Evolutionary conservation across 2,329 filamentous ascomycete genomes (phyloP), one percentile per base, ranked within the genome.

Genomic region (Fusarium sp.): DNA sequence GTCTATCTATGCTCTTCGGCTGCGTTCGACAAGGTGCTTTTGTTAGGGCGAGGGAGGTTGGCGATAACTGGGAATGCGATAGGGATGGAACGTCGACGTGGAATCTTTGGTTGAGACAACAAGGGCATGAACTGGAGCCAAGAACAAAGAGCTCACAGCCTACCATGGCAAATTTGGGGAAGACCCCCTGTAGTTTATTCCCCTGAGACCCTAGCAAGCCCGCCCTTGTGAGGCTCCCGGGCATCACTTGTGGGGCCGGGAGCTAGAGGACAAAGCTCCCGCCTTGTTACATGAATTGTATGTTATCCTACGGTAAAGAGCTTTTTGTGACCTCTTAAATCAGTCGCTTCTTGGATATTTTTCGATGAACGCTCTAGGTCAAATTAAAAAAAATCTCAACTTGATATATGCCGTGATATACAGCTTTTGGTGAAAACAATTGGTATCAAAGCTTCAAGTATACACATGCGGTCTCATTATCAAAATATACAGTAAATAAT

Each of bases 11-110:
- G 26, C 30, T 49, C 23, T 23, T 23, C 23, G 23, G 23, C 23
- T 23, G 23, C 23, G 23, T 23, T 33, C 18, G 40, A 32, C 37
- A 20, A 40, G 33, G 10, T 35, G 13, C 15, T 35, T 15, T 35
- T 18, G 32, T 27, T 52, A 27, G 50, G 27, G 26, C 23, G 30
- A 60, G 49, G 52, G 59, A 71, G 63, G 41, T 52, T 46, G 64
- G 45, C 38, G 50, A 46, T 37, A 37, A 58, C 56, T 68, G 52
- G 46, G 41, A 57, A 64, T 64, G 65, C 49, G 50, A 54, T 53
- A 45, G 48, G 48, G 52, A 45, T 26, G 27, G 46, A 69, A 69
- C 27, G 67, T 71, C 46, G 48, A 63, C 67, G 68, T 71, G 69
- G 69, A 71, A 69, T 69, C 40, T 60, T 44, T 46, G 26, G 42